A percentile compares a stretch with the other conserved stretches of the same genome.
Evolutionary conservation across 176 grass and related monocot genomes (phyloP).

Genomic region (Aegilops bicornis): DNA sequence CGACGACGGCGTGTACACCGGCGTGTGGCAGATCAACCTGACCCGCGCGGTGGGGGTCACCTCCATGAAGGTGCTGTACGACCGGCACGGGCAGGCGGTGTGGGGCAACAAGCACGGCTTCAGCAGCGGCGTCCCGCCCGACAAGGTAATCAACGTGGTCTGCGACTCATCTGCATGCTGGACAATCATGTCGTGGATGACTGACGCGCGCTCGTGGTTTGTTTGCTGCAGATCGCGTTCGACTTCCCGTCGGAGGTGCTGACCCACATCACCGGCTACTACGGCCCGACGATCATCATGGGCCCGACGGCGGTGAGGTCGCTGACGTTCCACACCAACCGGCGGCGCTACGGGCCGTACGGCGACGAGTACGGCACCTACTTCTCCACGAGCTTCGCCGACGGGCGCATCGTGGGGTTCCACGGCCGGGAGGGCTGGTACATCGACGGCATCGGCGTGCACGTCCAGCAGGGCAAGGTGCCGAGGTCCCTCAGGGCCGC

Average conservation of each 20-base stretch:
- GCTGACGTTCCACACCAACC: conserved; percentile 86
- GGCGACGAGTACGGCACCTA: conserved; percentile 78
- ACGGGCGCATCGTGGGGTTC: conserved; percentile 78
- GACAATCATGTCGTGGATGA: not conserved
- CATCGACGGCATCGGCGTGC: conserved; percentile 82
- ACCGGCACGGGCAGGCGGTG: conserved; percentile 83
- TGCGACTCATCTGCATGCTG: not conserved
- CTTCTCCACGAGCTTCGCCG: conserved; percentile 77
- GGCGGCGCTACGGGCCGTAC: conserved; percentile 63
- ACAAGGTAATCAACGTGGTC: conserved; percentile 53
- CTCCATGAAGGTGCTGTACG: conserved; percentile 82
- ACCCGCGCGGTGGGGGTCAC: conserved; percentile 62
- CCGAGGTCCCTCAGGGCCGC: not conserved
- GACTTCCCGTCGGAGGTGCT: conserved; percentile 86
- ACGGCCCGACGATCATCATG: conserved; percentile 64
- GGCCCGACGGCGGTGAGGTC: conserved; percentile 80
- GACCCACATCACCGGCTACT: conserved; percentile 87
- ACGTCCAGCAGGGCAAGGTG: conserved; percentile 77
- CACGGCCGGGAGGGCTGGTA: conserved; percentile 88
- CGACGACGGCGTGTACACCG: conserved; percentile 83
- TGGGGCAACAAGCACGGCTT: conserved; percentile 96
- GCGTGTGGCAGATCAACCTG: conserved; percentile 87
- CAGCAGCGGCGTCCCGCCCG: conserved; percentile 60
- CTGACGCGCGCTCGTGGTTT: not conserved
- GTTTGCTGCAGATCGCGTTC: conserved; percentile 58